Evolutionary conservation across 208 protist species (phyloP), one percentile per base, ranked within the genome.

Genomic region (Leishmania tarentolae): DNA sequence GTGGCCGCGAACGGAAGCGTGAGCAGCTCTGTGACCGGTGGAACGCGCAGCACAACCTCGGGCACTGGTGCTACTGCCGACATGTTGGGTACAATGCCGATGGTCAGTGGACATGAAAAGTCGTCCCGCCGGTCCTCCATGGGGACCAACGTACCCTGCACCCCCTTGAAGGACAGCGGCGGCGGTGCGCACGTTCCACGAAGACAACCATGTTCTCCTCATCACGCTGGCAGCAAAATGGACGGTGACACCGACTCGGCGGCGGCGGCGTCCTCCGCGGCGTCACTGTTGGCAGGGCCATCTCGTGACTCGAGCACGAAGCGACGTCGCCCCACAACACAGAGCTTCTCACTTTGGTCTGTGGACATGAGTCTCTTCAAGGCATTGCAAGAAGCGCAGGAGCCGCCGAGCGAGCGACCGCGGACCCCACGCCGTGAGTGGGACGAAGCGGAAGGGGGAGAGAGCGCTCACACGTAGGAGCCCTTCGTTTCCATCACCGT

Each of bases 311-410:
- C 17, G 24, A 81, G 71, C 40, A 47, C 77, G 56, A 86, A 82
- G 82, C 78, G 82, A 19, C 82, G 82, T 9, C 82, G 82, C 9
- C 82, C 82, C 52, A 74, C 78, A 0, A 79, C 78, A 46, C 77
- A 78, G 56, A 86, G 24, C 47, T 86, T 86, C 53, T 82, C 76
- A 17, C 82, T 78, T 42, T 86, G 78, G 82, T 80, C 78, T 66
- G 76, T 86, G 47, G 82, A 82, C 57, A 74, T 80, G 82, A 75
- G 56, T 57, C 78, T 73, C 35, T 82, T 86, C 72, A 50, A 71
- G 19, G 75, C 61, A 61, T 66, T 86, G 37, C 77, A 69, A 2
- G 37, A 82, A 66, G 72, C 40, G 42, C 73, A 80, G 31, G 57
- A 63, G 31, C 0, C 28, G 31, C 50, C 72, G 7, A 61, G 28